A percentile compares a stretch with the other conserved stretches of the same genome.
Evolutionary conservation across 345 rosid genomes (phyloP).

Genomic region (Salix dunnii): DNA sequence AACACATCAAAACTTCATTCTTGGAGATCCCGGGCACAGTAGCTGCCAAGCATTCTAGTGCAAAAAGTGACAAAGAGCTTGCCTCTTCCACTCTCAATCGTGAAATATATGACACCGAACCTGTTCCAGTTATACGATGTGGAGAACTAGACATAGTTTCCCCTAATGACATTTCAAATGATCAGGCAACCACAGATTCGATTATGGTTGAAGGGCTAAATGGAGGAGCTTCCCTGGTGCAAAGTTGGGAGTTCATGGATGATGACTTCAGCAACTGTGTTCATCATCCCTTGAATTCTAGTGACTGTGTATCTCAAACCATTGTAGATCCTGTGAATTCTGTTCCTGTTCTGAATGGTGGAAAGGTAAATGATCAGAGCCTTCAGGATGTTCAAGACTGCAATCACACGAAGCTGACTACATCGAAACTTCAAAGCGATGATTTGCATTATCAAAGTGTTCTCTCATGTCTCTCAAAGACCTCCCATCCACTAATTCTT

Average conservation of each 20-base stretch:
- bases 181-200: conserved; percentile 45
- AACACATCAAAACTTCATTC: conserved; percentile 48
- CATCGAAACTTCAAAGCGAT: conserved; percentile 32
- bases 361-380: conserved; percentile 24
- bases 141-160: conserved; percentile 47
- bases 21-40: conserved; percentile 45
- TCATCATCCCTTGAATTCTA: conserved; percentile 61
- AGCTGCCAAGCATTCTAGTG: conserved; percentile 31
- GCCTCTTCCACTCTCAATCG: conserved; percentile 31
- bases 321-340: conserved; percentile 42
- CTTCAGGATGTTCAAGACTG: conserved; percentile 42
- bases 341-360: conserved; percentile 34
- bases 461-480: conserved; percentile 57
- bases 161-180: conserved; percentile 36
- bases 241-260: conserved; percentile 61
- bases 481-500: conserved; percentile 52
- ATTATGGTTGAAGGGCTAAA: conserved; percentile 53
- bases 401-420: conserved; percentile 31
- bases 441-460: conserved; percentile 63
- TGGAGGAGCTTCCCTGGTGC: conserved; percentile 62
- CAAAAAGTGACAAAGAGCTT: conserved; percentile 23
- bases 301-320: conserved; percentile 70
- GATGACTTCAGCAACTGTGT: conserved; percentile 66
- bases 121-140: conserved; percentile 35
- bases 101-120: conserved; percentile 29